Evolutionary conservation across 768 basidiomycete genomes (phyloP).

Genomic region (Tylopilus cervinicoccineus): DNA sequence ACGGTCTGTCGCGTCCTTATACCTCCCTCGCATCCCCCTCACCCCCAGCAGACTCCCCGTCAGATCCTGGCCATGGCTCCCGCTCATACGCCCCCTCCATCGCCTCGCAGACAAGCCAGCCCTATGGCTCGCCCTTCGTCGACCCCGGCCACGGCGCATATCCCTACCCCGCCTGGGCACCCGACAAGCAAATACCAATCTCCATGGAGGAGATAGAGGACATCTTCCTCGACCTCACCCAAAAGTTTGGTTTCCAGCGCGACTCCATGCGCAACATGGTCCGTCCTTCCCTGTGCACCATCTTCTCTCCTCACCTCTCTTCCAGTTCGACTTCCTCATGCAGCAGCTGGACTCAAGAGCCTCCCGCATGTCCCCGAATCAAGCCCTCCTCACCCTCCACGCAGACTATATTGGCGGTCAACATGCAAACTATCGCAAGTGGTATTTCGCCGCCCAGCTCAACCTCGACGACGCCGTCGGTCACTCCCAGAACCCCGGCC

Average conservation of each 20-base stretch:
- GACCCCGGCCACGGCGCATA: constrained; percentile 54
- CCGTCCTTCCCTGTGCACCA: constrained; percentile 18
- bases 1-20: constrained; percentile 10
- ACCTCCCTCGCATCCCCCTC: background rate
- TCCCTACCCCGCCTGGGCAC: constrained; percentile 94
- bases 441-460: constrained; percentile 99
- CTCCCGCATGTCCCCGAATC: constrained; percentile 96
- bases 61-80: constrained; percentile 29
- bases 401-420: constrained; percentile 99
- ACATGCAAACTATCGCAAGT: constrained; percentile 98
- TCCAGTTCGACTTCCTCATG: constrained; percentile 95
- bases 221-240: constrained; percentile 94
- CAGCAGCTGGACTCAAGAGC: constrained; percentile 95
- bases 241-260: constrained; percentile 98
- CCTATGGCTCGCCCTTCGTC: constrained; percentile 55
- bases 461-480: constrained; percentile 99
- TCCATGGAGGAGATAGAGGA: constrained; percentile 99
- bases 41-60: constrained; percentile 18
- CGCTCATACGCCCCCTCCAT: constrained; percentile 55
- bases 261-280: constrained; percentile 97
- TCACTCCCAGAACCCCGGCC: constrained; percentile 88
- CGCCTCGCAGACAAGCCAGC: constrained; percentile 56
- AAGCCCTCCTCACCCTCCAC: constrained; percentile 93
- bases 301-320: constrained; percentile 8
- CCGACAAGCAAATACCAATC: constrained; percentile 91